Conservation (phyloP, 495 filamentous ascomycete species). For the Penicillium salamii region DNA sequence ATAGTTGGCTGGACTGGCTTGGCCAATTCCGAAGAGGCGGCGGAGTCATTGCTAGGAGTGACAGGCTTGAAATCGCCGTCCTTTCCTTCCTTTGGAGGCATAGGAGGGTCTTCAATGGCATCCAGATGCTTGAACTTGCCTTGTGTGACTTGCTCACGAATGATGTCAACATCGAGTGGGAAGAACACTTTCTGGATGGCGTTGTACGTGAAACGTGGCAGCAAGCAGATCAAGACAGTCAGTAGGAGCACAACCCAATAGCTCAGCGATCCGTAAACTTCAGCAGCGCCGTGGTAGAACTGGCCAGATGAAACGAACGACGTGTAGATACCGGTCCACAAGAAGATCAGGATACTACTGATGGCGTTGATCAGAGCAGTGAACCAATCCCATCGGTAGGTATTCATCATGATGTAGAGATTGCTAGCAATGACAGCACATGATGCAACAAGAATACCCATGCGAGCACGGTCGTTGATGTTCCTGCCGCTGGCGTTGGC, state of each 20-base stretch:
- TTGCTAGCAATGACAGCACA: slow-evolving; percentile 83
- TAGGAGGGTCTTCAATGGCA: slow-evolving; percentile 35
- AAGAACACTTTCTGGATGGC: slow-evolving; percentile 87
- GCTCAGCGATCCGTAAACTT: slow-evolving; percentile 74
- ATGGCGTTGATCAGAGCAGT: slow-evolving; percentile 74
- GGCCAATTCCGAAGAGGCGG: slow-evolving; percentile 60
- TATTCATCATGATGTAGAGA: slow-evolving; percentile 90
- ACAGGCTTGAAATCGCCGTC: slow-evolving; percentile 4
- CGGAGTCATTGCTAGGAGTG: slow-evolving; percentile 42
- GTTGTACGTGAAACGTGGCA: slow-evolving; percentile 85
- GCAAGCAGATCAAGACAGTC: slow-evolving; percentile 71
- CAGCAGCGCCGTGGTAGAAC: slow-evolving; percentile 74
- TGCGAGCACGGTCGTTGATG: slow-evolving; percentile 70
- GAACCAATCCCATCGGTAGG: slow-evolving; percentile 97
- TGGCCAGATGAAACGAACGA: slow-evolving; percentile 58
- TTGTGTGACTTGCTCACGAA: slow-evolving; percentile 82
- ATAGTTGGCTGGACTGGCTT: slow-evolving; percentile 58
- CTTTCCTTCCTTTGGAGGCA: slow-evolving; percentile 32
- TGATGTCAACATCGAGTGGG: slow-evolving; percentile 90
- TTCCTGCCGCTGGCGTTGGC: slow-evolving; percentile 65
- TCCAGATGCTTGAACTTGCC: slow-evolving; percentile 77
- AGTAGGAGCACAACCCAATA: slow-evolving; percentile 85
- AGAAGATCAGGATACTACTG: slow-evolving; percentile 85
- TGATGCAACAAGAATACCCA: slow-evolving; percentile 79
- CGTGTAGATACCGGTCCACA: slow-evolving; percentile 95